Conservation (phyloP, 2,329 filamentous ascomycete species). For the Fusarium penzigii region DNA sequence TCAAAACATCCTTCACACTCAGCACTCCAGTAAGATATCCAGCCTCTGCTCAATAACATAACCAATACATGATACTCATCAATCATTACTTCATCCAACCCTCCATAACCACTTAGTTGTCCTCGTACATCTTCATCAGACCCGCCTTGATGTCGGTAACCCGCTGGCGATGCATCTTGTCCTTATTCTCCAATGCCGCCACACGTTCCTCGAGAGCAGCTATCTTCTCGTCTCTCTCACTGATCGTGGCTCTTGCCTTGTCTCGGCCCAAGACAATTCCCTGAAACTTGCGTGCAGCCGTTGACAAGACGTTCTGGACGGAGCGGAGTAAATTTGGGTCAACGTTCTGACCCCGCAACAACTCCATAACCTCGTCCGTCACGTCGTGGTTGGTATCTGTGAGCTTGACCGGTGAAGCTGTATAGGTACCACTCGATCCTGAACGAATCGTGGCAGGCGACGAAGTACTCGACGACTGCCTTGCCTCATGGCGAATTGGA, state of each 20-base stretch:
- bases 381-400: constrained; percentile 34
- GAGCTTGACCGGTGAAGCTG: not conserved
- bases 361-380: constrained; percentile 48
- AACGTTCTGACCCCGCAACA: constrained; percentile 48
- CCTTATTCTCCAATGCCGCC: constrained; percentile 41
- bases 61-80: not conserved
- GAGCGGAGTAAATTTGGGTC: constrained; percentile 36
- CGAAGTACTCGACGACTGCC: constrained; percentile 9
- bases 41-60: not conserved
- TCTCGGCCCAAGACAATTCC: constrained; percentile 68
- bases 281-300: constrained; percentile 57
- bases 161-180: constrained; percentile 32
- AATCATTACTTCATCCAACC: not conserved
- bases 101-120: constrained; percentile 21
- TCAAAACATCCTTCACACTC: too few species aligned
- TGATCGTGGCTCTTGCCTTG: constrained; percentile 61
- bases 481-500: constrained; percentile 3
- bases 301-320: constrained; percentile 50
- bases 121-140: constrained; percentile 39
- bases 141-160: constrained; percentile 40
- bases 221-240: constrained; percentile 57
- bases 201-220: constrained; percentile 39
- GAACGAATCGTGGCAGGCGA: constrained; percentile 18
- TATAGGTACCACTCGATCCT: not conserved
- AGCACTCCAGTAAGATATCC: not conserved